phyloP scores from a whole-genome alignment of 108 stramenopile genomes.

The Skeletonema marinoi region DNA sequence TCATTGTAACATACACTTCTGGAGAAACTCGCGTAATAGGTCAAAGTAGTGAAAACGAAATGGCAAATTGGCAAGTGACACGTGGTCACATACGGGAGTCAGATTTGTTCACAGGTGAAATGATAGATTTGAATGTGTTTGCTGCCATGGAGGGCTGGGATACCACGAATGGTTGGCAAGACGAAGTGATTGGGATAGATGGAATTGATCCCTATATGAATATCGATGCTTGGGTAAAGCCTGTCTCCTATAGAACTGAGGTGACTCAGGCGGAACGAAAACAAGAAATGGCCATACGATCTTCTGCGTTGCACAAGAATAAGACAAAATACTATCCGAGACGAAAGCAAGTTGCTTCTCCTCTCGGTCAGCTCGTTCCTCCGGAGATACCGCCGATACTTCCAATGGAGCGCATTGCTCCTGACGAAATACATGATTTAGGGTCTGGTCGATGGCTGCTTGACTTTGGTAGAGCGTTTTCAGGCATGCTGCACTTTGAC shows the following conservation, averaged over 20 bases:
- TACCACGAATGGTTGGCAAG: constrained; percentile 15
- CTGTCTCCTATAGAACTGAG: constrained; percentile 20
- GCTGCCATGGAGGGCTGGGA: constrained; percentile 38
- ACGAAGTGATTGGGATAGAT: neutral
- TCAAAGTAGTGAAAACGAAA: neutral
- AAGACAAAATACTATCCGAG: neutral
- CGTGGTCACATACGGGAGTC: constrained; percentile 44
- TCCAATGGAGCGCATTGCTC: constrained; percentile 29
- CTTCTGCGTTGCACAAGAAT: constrained; percentile 14
- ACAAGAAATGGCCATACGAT: constrained; percentile 6
- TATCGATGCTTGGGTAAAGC: constrained; percentile 16
- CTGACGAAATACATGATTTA: constrained; percentile 43
- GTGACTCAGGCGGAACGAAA: neutral
- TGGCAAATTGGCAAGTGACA: constrained; percentile 22
- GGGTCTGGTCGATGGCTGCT: constrained; percentile 41
- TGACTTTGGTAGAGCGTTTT: constrained; percentile 46
- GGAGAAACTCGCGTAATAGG: constrained; percentile 2
- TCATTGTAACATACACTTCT: constrained; percentile 4
- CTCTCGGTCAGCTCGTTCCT: constrained; percentile 29
- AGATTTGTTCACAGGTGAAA: constrained; percentile 48
- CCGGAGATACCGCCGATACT: constrained; percentile 34
- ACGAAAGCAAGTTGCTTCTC: constrained; percentile 11
- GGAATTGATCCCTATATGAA: constrained; percentile 3
- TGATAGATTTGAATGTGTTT: constrained; percentile 15
- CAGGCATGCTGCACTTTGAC: constrained; percentile 50